Percentiles rank a stretch among this genome's conserved stretches.
These are phyloP conservation scores for Aegilops bicornis DNA, from an alignment of 176 grass and related monocot genomes.

Conservation along the genomic window DNA sequence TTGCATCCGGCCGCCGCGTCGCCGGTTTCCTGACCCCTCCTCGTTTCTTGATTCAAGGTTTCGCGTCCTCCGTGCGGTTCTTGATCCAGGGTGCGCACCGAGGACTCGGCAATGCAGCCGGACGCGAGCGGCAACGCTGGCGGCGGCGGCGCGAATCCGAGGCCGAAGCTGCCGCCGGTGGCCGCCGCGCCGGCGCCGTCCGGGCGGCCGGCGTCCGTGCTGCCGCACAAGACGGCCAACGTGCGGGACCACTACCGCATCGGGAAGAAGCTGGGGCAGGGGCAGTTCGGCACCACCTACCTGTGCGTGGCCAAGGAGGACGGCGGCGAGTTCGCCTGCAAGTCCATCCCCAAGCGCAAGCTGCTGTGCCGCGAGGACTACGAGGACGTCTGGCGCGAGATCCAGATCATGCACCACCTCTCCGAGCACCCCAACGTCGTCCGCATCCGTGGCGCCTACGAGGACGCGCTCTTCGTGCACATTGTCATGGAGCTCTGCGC, in stretches of 20 bases:
- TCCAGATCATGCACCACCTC: slow-evolving; percentile 99
- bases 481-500: slow-evolving; percentile 98
- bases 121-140: slow-evolving; percentile 32
- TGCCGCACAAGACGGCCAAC: slow-evolving; percentile 93
- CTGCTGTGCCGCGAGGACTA: slow-evolving; percentile 91
- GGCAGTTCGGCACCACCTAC: slow-evolving; percentile 95
- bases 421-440: slow-evolving; percentile 87
- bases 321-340: slow-evolving; percentile 83
- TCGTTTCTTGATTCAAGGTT: slow-evolving; percentile 29
- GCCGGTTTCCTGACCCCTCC: slow-evolving; percentile 13
- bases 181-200: slow-evolving; percentile 32
- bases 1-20: not conserved
- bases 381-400: slow-evolving; percentile 90
- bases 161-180: slow-evolving; percentile 25
- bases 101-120: slow-evolving; percentile 48
- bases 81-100: slow-evolving; percentile 27
- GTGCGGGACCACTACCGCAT: slow-evolving; percentile 88
- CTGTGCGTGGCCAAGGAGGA: slow-evolving; percentile 73
- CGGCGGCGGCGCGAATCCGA: slow-evolving; percentile 30
- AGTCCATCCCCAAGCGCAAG: slow-evolving; percentile 98
- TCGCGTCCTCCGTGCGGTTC: slow-evolving; percentile 2
- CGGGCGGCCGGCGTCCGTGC: slow-evolving; percentile 63
- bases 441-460: slow-evolving; percentile 79
- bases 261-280: slow-evolving; percentile 95
- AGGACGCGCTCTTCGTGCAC: slow-evolving; percentile 95